These are phyloP conservation scores for Aciculosporium take DNA, from an alignment of 2,329 filamentous ascomycete genomes.

Conservation along the genomic window DNA sequence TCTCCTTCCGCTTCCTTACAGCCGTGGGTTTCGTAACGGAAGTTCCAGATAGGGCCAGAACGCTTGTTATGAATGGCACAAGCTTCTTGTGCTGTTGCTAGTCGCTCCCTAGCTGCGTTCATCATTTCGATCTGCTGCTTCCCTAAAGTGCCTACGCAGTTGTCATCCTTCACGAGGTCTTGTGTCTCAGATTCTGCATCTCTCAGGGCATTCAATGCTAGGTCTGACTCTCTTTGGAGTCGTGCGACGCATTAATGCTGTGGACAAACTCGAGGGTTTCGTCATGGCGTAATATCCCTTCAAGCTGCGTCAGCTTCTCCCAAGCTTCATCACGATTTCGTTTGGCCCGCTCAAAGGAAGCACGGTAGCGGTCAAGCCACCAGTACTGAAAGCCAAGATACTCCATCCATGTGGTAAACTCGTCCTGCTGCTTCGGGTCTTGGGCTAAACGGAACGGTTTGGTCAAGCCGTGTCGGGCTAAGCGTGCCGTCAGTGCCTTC, in stretches of 20 bases:
- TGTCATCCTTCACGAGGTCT: conserved; percentile 1
- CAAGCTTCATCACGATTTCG: conserved; percentile 15
- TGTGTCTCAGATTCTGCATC: conserved; percentile 1
- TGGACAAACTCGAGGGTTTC: conserved; percentile 8
- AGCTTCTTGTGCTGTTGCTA: not conserved
- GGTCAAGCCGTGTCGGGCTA: conserved; percentile 16
- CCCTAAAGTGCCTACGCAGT: conserved; percentile 2
- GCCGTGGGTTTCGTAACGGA: conserved; percentile 5
- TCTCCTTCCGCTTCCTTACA: conserved; percentile 7
- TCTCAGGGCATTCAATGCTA: not conserved
- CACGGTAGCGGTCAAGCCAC: conserved; percentile 12
- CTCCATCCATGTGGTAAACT: conserved; percentile 25
- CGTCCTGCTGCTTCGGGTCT: conserved; percentile 17
- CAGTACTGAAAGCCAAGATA: conserved; percentile 19
- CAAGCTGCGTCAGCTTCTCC: conserved; percentile 17
- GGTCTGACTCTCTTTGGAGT: not conserved
- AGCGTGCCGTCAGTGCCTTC: conserved; percentile 12
- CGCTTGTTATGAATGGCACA: not conserved
- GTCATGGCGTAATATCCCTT: conserved; percentile 12
- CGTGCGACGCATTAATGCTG: not conserved
- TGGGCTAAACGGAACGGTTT: conserved; percentile 16
- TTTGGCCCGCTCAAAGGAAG: conserved; percentile 10
- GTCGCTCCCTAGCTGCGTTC: not conserved
- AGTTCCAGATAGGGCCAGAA: not conserved
- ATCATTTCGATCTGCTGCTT: conserved; percentile 5